Evolutionary conservation across 148 eudicot species (phyloP), one percentile per base, ranked within the genome.

Genomic region (Rhododendron ferrugineum): DNA sequence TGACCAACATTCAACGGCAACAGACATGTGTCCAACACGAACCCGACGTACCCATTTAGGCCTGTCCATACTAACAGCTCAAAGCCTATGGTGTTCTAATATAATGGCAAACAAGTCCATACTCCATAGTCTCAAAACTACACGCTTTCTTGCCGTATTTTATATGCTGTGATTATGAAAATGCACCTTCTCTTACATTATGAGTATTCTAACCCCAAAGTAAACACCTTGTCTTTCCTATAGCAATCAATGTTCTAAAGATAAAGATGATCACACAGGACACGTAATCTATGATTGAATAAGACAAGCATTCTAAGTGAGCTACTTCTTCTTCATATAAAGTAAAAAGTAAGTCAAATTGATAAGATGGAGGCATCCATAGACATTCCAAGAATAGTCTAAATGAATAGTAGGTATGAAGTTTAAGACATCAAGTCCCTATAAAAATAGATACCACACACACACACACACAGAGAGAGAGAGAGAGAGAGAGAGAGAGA

Each of bases 331-430:
- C 28, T 66, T 66, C 34, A 66, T 66, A 66, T 66, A 66, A 26
- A 66, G 34, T n/a, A 66, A 58, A 58, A 58, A 58, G 73, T 66
- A 26, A 66, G 73, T 66, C 32, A 66, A 66, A 26, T 26, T 66
- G 73, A 66, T 66, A 66, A 66, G 73, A 66, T 66, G 73, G 73
- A 66, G 72, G 73, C 73, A 9, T 78, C 81, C 54, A 78, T 26
- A 79, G 37, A 47, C 34, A 49, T 49, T 30, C 60, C 34, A 13
- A 79, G 82, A 79, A 49, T 79, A 79, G 40, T 79, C 30, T 49
- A 14, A 49, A 8, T 2, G 14, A 49, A 26, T 79, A 34, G 81
- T 28, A 79, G 81, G 81, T 47, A n/a, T 23, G 68, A 78, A 23
- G 37, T 28, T 79, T 26, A 79, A 79, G 37, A 26, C 62, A 79